Percentiles rank a stretch among this genome's conserved stretches.
phyloP scores from a whole-genome alignment of 257 asterid genomes.

The Cruciata laevipes region DNA sequence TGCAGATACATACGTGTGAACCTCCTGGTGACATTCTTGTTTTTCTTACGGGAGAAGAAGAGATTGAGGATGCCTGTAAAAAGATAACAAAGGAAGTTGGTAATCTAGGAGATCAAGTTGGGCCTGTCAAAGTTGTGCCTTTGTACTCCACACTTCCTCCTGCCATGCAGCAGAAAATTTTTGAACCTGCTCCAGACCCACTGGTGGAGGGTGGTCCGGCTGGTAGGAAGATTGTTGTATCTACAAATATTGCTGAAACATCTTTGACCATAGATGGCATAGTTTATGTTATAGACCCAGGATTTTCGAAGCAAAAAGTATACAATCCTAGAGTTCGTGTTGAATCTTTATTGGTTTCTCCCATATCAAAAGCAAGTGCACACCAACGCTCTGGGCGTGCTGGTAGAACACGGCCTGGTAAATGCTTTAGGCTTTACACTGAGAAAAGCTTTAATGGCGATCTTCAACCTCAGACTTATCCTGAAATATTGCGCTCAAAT shows the following conservation, averaged over 20 bases:
- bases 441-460: conserved; percentile 82
- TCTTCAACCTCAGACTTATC: conserved; percentile 92
- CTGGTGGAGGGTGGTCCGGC: conserved; percentile 77
- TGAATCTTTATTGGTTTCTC: conserved; percentile 94
- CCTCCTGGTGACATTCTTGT: conserved; percentile 93
- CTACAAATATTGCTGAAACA: conserved; percentile 95
- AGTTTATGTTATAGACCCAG: conserved; percentile 95
- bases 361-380: conserved; percentile 98
- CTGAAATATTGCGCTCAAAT: conserved; percentile 85
- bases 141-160: conserved; percentile 96
- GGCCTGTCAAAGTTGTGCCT: conserved; percentile 83
- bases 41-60: conserved; percentile 97
- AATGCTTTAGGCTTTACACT: conserved; percentile 90
- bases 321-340: conserved; percentile 92
- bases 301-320: conserved; percentile 86
- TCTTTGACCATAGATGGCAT: conserved; percentile 97
- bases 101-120: conserved; percentile 83
- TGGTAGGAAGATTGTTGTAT: conserved; percentile 94
- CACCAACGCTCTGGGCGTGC: conserved; percentile 99
- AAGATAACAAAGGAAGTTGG: conserved; percentile 68
- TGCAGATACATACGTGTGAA: conserved; percentile 81
- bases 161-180: conserved; percentile 96
- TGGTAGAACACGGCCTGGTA: conserved; percentile 98
- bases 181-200: conserved; percentile 97
- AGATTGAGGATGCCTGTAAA: conserved; percentile 94